Base-by-base conservation (phyloP, 345 rosid species). In the Camelina laxa region DNA sequence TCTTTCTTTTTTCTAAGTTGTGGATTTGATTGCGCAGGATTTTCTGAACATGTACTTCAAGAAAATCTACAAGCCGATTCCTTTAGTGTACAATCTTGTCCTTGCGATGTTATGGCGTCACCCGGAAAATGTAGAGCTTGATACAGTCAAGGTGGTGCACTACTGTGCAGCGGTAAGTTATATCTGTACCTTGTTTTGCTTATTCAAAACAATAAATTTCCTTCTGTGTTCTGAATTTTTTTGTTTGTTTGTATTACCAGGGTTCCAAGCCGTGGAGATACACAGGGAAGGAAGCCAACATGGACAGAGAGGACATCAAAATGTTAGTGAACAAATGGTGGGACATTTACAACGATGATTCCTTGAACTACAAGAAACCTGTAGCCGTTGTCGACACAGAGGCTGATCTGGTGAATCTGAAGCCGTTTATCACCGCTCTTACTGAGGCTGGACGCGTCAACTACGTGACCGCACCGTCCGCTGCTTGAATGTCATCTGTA, bases 261-360 rank as follows among this genome's bases (percentile, higher is more conserved):
- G 98, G 98, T 9, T 85, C 92, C 9, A 94, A 94, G 83, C 98
- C 98, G 17, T 90, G 98, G 98, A 94, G 97, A 78, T 94, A 83
- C 72, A 91, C 98, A 0, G 96, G 97, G 22, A 70, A 83, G 64
- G 98, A 88, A 67, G 86, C 59, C 10, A 92, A 91, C 66, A 88
- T 91, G 98, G 83, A 87, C 2, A 84, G 96, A 53, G 93, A 90
- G 69, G 93, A 91, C 65, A 84, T 91, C 13, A 90, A 91, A 80
- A 80, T 80, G 89, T 60, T 91, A 61, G 88, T 91, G 56, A 63
- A 85, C 60, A 88, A 82, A 66, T 91, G 97, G 96, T 84, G 91
- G 95, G 92, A 91, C 16, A 80, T 90, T 15, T 94, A 89, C 84
- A 78, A 83, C 5, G 98, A 93, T 11, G 85, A 64, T 31, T 83